Base-by-base conservation (phyloP, 768 basidiomycete genomes). In the Sporobolomyces pararoseus region DNA sequence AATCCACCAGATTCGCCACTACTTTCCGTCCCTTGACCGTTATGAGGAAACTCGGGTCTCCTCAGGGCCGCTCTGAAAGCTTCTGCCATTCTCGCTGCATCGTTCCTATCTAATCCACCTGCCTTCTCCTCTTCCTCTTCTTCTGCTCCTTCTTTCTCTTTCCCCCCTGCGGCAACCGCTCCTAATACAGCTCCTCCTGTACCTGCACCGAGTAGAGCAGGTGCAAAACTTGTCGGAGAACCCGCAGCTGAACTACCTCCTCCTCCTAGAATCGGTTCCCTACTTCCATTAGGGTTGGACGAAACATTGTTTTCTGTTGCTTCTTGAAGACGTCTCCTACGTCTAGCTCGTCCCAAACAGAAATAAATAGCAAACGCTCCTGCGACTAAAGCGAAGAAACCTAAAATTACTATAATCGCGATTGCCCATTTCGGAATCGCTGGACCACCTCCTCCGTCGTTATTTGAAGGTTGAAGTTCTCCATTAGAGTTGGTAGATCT, bases 61-160 rank as follows among this genome's bases (percentile, higher is more conserved):
- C 91, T 84, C 77, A 95, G 82, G 73, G 89, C 89, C 78, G 88
- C 86, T 76, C 92, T 83, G 81, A 94, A 95, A 9, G 92, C 92
- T 81, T 91, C 88, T 47, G 91, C 91, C 86, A 94, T 90, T 78
- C 92, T 89, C 46, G 89, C 90, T 62, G 92, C 92, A 79, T 95
- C 91, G 27, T 88, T 87, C 25, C 86, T 87, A 52, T 87, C 88
- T 80, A 93, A 88, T 14, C 50, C 63, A 19, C 32, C 19, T 9
- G 10, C 39, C 17, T 47, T n/a, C 52, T 39, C 55, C 21, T 13
- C 39, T n/a, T 47, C 25, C 52, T 39, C 55, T 21, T 10, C 39
- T 5, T 47, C 68, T 10, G 37, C 51, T 42, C 4, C 16, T 44
- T 60, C 32, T 46, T 31, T 21, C 50, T n/a, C 13, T 17, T 13